These are phyloP conservation scores for Eutrema yunnanense DNA, from an alignment of 345 rosid species.

Conservation along the genomic window DNA sequence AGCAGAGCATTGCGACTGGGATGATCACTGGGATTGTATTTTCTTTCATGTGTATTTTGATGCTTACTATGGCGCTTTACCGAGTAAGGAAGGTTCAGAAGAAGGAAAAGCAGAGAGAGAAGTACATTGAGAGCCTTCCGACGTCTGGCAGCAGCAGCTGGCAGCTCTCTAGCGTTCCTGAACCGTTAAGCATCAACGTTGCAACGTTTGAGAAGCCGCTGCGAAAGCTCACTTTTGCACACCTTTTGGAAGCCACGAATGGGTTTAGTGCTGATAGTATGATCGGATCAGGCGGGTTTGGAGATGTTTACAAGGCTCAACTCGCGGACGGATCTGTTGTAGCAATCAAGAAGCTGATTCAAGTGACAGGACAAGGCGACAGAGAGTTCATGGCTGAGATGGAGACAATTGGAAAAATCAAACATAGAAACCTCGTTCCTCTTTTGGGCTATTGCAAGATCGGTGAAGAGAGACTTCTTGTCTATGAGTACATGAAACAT, in stretches of 20 bases:
- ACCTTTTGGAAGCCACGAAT: slow-evolving; percentile 87
- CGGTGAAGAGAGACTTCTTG: slow-evolving; percentile 87
- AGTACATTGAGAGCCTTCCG: slow-evolving; percentile 57
- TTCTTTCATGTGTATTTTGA: slow-evolving; percentile 64
- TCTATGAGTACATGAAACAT: slow-evolving; percentile 86
- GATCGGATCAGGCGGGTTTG: slow-evolving; percentile 94
- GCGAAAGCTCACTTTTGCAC: slow-evolving; percentile 73
- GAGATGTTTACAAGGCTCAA: slow-evolving; percentile 88
- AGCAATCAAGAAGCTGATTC: slow-evolving; percentile 91
- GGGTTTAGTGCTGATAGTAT: slow-evolving; percentile 78
- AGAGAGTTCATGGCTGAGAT: slow-evolving; percentile 93
- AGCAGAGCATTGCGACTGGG: slow-evolving; percentile 45
- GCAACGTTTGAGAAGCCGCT: slow-evolving; percentile 85
- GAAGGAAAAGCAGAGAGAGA: slow-evolving; percentile 55
- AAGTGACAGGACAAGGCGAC: slow-evolving; percentile 91
- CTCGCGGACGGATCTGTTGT: slow-evolving; percentile 75
- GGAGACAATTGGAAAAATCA: slow-evolving; percentile 96
- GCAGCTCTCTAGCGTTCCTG: slow-evolving; percentile 62
- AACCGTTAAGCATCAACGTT: slow-evolving; percentile 80
- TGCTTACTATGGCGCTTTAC: slow-evolving; percentile 39
- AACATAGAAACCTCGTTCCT: slow-evolving; percentile 85
- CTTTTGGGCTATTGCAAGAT: slow-evolving; percentile 87
- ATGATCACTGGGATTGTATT: slow-evolving; percentile 75
- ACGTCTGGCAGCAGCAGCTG: slow-evolving; percentile 61
- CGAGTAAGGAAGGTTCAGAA: slow-evolving; percentile 48